Percentiles rank a stretch among this genome's conserved stretches.
Evolutionary conservation across 306 rosid species (phyloP).

Genomic region (Cicer judaicum): DNA sequence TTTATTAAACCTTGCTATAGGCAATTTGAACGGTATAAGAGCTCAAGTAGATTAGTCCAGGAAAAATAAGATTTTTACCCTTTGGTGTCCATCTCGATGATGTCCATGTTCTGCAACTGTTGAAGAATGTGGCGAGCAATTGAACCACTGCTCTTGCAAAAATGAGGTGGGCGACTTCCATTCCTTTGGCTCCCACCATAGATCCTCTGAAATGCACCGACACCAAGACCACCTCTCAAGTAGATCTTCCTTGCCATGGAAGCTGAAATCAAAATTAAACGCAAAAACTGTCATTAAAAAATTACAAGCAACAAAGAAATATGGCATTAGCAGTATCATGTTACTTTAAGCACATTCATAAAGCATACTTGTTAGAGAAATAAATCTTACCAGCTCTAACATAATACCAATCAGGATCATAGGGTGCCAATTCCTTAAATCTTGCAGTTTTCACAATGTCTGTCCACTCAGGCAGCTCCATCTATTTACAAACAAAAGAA

Average conservation of each 20-base stretch:
- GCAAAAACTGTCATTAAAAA: background rate
- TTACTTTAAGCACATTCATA: background rate
- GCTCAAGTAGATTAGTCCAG: background rate
- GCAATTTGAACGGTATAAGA: background rate
- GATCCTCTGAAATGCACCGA: slow-evolving; percentile 70
- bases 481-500: slow-evolving; percentile 38
- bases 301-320: background rate
- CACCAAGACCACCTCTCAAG: slow-evolving; percentile 81
- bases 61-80: slow-evolving; percentile 45
- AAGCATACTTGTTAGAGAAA: background rate
- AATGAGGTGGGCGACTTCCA: slow-evolving; percentile 80
- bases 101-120: slow-evolving; percentile 62
- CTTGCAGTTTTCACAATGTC: slow-evolving; percentile 72
- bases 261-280: slow-evolving; percentile 46
- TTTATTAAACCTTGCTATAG: background rate
- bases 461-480: slow-evolving; percentile 76
- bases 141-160: slow-evolving; percentile 74
- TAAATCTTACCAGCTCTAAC: slow-evolving; percentile 59
- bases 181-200: slow-evolving; percentile 83
- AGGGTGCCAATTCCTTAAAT: slow-evolving; percentile 75
- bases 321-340: background rate
- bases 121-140: slow-evolving; percentile 76
- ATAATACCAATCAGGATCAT: slow-evolving; percentile 76
- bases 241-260: slow-evolving; percentile 81
- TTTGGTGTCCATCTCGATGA: slow-evolving; percentile 60